Evolutionary conservation across 345 rosid genomes (phyloP).

Genomic region (Populus davidiana): DNA sequence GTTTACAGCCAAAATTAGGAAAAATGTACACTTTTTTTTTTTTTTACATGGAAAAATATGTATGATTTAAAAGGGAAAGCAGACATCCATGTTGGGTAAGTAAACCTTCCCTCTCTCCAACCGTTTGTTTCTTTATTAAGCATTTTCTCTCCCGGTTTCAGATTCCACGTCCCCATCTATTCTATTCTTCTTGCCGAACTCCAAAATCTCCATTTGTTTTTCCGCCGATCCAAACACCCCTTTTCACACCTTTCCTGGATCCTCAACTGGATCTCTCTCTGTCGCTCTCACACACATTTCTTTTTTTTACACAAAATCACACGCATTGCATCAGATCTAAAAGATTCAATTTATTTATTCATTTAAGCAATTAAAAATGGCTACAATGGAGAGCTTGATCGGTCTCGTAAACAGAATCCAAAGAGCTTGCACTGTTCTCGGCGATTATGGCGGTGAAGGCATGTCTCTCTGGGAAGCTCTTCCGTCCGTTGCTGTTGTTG

Average conservation of each 20-base stretch:
- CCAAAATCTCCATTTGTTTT: neutral
- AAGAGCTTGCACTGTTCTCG: slow-evolving; percentile 92
- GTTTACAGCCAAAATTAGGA: neutral
- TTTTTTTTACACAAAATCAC: neutral
- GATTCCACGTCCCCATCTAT: slow-evolving; percentile 6
- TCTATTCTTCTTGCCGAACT: neutral
- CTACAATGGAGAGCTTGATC: slow-evolving; percentile 96
- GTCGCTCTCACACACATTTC: neutral
- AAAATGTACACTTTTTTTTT: neutral
- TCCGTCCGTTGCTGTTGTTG: slow-evolving; percentile 94
- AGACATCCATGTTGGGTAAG: neutral
- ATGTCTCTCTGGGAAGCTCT: slow-evolving; percentile 99
- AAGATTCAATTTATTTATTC: neutral
- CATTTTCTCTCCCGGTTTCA: neutral
- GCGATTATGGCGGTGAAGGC: slow-evolving; percentile 98
- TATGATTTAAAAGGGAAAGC: neutral
- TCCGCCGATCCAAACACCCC: neutral
- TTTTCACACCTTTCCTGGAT: neutral
- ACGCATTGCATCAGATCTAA: neutral
- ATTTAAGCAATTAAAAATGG: slow-evolving; percentile 44
- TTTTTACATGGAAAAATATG: neutral
- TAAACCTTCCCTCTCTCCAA: neutral
- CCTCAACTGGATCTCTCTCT: neutral
- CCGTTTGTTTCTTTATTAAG: neutral
- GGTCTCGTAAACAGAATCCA: slow-evolving; percentile 94